Conservation (phyloP, 2,329 filamentous ascomycete species). For the Moelleriella libera region DNA sequence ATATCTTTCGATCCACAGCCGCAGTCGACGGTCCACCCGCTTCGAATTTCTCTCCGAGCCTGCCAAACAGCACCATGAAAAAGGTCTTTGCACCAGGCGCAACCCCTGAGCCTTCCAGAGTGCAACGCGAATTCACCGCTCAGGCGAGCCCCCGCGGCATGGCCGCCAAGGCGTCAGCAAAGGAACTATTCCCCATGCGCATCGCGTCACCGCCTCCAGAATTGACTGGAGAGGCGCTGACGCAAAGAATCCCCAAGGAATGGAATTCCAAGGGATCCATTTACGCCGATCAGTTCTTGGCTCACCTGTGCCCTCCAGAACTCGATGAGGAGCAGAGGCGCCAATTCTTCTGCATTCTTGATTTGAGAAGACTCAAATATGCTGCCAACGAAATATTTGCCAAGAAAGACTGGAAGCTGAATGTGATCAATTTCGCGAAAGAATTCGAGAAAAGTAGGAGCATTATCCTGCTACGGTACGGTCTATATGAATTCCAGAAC, state of each 20-base stretch:
- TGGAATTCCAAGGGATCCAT: conserved; percentile 37
- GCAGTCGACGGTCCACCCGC: conserved; percentile 17
- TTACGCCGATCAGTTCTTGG: conserved; percentile 45
- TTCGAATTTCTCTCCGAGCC: conserved; percentile 27
- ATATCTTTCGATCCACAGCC: conserved; percentile 27
- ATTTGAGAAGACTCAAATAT: conserved; percentile 46
- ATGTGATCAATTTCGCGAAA: conserved; percentile 47
- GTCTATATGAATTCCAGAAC: conserved; percentile 49
- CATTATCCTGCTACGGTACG: conserved; percentile 46
- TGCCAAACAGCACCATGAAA: conserved; percentile 29
- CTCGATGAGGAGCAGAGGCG: conserved; percentile 45
- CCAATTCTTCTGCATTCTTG: conserved; percentile 50
- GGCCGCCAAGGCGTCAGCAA: conserved; percentile 31
- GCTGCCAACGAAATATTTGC: conserved; percentile 45
- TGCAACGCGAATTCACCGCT: conserved; percentile 29
- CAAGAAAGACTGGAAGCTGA: conserved; percentile 49
- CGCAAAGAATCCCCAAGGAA: conserved; percentile 38
- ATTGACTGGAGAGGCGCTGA: conserved; percentile 39
- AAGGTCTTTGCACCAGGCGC: conserved; percentile 31
- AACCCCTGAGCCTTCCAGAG: conserved; percentile 27
- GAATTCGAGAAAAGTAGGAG: conserved; percentile 51
- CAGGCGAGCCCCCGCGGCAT: conserved; percentile 35
- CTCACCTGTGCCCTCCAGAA: conserved; percentile 40
- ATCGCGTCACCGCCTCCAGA: conserved; percentile 42
- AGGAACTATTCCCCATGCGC: conserved; percentile 42